These are phyloP conservation scores for Mycena floridula DNA, from an alignment of 768 basidiomycete species.

Conservation along the genomic window DNA sequence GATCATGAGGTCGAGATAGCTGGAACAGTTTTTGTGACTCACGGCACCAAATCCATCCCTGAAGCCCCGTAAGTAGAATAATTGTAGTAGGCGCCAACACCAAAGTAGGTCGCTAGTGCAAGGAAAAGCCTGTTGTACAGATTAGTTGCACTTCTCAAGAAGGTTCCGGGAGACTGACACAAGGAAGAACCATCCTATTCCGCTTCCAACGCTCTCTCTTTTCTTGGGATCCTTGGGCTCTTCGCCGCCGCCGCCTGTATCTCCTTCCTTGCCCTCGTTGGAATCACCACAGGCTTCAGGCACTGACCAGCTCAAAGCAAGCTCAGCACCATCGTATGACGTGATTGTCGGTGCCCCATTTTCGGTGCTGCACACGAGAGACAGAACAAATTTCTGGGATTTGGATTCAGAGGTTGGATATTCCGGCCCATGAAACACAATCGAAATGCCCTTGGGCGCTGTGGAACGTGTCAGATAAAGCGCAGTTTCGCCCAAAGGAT, in stretches of 20 bases:
- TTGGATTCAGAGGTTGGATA: slow-evolving; percentile 51
- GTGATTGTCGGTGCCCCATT: slow-evolving; percentile 44
- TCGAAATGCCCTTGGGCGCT: slow-evolving; percentile 51
- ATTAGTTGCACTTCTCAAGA: not conserved
- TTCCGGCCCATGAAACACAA: slow-evolving; percentile 52
- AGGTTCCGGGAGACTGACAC: slow-evolving; percentile 43
- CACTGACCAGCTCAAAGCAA: slow-evolving; percentile 57
- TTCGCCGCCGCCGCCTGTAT: slow-evolving; percentile 17
- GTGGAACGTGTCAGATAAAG: slow-evolving; percentile 6
- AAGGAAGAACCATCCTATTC: slow-evolving; percentile 86
- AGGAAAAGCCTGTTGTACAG: slow-evolving; percentile 46
- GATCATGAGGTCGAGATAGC: slow-evolving; percentile 8
- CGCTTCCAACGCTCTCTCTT: slow-evolving; percentile 58
- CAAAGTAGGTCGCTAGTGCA: slow-evolving; percentile 65
- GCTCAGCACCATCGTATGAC: slow-evolving; percentile 52
- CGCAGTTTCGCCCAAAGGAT: slow-evolving; percentile 12
- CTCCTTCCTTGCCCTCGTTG: slow-evolving; percentile 15
- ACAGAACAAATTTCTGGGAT: slow-evolving; percentile 56
- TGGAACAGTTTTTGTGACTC: slow-evolving; percentile 26
- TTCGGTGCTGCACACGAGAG: slow-evolving; percentile 47
- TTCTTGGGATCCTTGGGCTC: slow-evolving; percentile 22
- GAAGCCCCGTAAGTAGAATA: slow-evolving; percentile 83
- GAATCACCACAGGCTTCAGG: slow-evolving; percentile 48
- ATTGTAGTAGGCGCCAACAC: slow-evolving; percentile 80
- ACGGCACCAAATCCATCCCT: slow-evolving; percentile 82